Base-by-base conservation (phyloP, 305 asterid species). In the Rubia peregrina region DNA sequence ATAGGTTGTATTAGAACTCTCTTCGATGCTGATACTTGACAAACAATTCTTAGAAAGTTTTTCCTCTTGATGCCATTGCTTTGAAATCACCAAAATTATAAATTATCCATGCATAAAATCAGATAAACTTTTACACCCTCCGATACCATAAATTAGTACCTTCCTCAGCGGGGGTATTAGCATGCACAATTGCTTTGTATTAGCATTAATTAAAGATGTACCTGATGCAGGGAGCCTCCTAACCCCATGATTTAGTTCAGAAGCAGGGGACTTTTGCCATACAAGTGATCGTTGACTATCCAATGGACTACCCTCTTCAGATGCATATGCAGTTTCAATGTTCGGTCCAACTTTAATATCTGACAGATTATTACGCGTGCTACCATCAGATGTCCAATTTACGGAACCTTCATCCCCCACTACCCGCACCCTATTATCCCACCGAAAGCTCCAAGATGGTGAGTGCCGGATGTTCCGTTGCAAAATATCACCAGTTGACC, bases 371-470 rank as follows among this genome's bases (percentile, higher is more conserved):
- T 83, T 81, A 36, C 71, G 85, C 38, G 85, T 49, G 48, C 80
- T 86, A n/a, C 90, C 85, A 77, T 79, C 86, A 59, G 80, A 82
- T 8, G 74, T 73, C 89, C 96, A 88, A 83, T 84, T 86, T 66
- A 84, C 73, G 68, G 91, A 84, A 13, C 85, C 83, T 65, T 91
- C 99, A 79, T 95, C 98, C 74, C 95, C 99, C 64, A 88, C 94
- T 67, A 91, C 95, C 56, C 97, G 85, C 42, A 93, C 90, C 60
- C 94, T 91, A 73, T 87, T 91, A 83, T 95, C 98, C 98, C 98
- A 90, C 68, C 98, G 87, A 79, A 92, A 87, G 82, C 95, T 95
- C 97, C 98, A 95, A 16, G 90, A 84, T 64, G 99, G 99, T 13
- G 99, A 95, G 84, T 85, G 78, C 69, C 89, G 85, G 57, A 77